Evolutionary conservation across 169 alveolate genomes (phyloP), one percentile per base, ranked within the genome.

Genomic region (Cardiosporidium cionae): DNA sequence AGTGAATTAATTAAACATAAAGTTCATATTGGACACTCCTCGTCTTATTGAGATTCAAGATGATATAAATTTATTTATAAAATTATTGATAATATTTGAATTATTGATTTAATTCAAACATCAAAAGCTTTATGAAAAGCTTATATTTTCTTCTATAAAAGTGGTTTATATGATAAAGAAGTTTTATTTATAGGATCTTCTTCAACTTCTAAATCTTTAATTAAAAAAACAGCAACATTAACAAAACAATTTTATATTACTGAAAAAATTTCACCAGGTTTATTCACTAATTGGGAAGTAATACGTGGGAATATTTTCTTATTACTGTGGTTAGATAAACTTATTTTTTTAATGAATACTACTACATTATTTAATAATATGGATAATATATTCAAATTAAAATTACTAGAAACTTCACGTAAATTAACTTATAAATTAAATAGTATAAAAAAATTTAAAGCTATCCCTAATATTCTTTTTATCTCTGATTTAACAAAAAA

Each of bases 241-340:
- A 32, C 72, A 58, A 66, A 66, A 32, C 23, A 66, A 23, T 66
- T 34, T 66, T 66, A 66, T 66, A 66, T 66, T 34, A 66, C 27
- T 66, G 27, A 23, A 32, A 6, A 58, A 34, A 32, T 5, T 31
- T 32, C 22, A 6, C 23, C 29, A 31, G 72, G 29, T 34, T 66
- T 66, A 23, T 6, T 66, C 6, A 5, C 29, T 66, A 66, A 66
- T 66, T 66, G 72, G 29, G 37, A 23, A 6, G 37, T 66, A 27
- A 23, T 66, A 32, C 27, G 37, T 32, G 37, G 37, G 27, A 66
- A 66, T 23, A 23, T 66, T 32, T 23, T 66, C 23, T 66, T 66
- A 66, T 66, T 66, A 31, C 22, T 32, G 27, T 66, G 72, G 29
- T 66, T 66, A 34, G 68, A 66, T 32, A 5, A 66, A 9, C 5